Base-by-base conservation (phyloP, 164 flowering plant species). In the Berberis vulgaris region DNA sequence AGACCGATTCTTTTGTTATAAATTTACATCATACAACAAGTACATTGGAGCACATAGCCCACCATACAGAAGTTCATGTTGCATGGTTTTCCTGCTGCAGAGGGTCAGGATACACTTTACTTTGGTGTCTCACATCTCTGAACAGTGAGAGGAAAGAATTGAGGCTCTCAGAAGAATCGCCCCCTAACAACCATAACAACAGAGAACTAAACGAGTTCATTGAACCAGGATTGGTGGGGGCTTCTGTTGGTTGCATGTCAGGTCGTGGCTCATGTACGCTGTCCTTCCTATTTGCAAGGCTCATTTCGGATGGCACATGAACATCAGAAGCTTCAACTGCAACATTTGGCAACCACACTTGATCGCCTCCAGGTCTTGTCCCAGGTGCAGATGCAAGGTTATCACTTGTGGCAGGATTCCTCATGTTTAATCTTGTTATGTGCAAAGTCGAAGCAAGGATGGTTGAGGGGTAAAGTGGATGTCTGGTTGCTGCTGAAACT, bases 381-480 rank as follows among this genome's bases (percentile, higher is more conserved):
- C 71, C 84, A 26, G 79, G 66, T n/a, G 77, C 85, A 46, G 91
- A 10, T 41, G 67, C 13, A 26, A 71, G 79, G 7, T 70, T 45
- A 68, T 81, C 74, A 41, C 45, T 68, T n/a, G 77, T 72, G 26
- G 26, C 26, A 12, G 80, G 71, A 67, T 74, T 88, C 66, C 96
- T 78, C 44, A 84, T 82, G 76, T 88, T 90, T 65, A 93, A 68
- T 66, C 97, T 79, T 45, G 98, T 85, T 64, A 93, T 93, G 73
- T 89, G 98, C 58, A 93, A 64, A n/a, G 98, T 88, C 2, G 98
- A 93, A 9, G 98, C 96, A 47, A 93, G 95, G 69, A 93, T 80
- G 50, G 98, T 86, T 3, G 97, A 93, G 6, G 98, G 40, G 95
- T 90, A 53, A 90, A 84, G 59, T 86, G 96, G 79, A 87, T 86